Conservation (phyloP, 768 basidiomycete genomes). For the Leccinellum rugosiceps region DNA sequence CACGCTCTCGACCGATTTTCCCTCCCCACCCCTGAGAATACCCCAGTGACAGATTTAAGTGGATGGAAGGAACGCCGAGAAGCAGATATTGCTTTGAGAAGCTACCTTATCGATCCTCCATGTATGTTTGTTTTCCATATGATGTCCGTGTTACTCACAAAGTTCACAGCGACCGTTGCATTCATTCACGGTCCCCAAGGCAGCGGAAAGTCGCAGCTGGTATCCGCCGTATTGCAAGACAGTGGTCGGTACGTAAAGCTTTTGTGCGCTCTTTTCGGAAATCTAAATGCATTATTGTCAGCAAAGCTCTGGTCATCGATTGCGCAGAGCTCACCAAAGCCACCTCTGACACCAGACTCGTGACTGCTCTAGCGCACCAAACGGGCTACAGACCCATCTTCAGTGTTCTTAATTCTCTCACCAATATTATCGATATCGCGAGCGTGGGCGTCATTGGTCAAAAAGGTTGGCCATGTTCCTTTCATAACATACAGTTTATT, state of each 20-base stretch:
- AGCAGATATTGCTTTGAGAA: conserved; percentile 62
- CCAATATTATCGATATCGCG: conserved; percentile 85
- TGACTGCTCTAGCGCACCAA: conserved; percentile 69
- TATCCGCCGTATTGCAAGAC: conserved; percentile 51
- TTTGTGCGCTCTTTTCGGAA: neutral
- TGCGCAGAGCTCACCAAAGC: conserved; percentile 72
- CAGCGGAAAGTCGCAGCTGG: conserved; percentile 69
- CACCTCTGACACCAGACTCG: conserved; percentile 62
- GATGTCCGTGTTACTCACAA: conserved; percentile 4
- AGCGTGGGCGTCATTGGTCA: conserved; percentile 94
- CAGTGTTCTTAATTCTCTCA: conserved; percentile 77
- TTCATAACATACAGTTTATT: neutral
- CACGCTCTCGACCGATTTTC: conserved; percentile 58
- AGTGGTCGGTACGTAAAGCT: conserved; percentile 43
- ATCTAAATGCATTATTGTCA: conserved; percentile 24
- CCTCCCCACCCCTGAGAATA: conserved; percentile 22
- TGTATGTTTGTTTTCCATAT: conserved; percentile 38
- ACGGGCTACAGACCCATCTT: conserved; percentile 91
- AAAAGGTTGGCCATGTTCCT: conserved; percentile 52
- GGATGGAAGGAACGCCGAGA: conserved; percentile 86
- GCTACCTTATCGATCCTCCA: conserved; percentile 77
- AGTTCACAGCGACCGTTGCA: conserved; percentile 57
- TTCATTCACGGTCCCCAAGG: conserved; percentile 85
- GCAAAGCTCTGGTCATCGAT: conserved; percentile 78
- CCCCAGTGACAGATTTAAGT: conserved; percentile 29